Evolutionary conservation across 208 protist species (phyloP).

Genomic region (Acanthamoeba royreba): DNA sequence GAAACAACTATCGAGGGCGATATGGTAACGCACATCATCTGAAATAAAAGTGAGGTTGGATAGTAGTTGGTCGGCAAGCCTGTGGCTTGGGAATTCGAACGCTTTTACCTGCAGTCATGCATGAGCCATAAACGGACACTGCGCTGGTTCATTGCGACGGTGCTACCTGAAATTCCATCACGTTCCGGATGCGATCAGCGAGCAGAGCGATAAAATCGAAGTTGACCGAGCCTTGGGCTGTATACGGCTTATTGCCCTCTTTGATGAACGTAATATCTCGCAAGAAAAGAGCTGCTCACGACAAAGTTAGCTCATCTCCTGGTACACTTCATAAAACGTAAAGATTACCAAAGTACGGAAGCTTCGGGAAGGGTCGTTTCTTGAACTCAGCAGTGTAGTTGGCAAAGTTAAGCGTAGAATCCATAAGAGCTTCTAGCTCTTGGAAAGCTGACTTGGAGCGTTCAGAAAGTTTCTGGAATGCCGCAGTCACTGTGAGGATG

Average conservation of each 20-base stretch:
- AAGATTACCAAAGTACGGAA: constrained; percentile 39
- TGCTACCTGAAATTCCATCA: background rate
- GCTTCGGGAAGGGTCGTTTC: background rate
- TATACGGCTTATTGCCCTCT: constrained; percentile 7
- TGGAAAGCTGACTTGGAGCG: background rate
- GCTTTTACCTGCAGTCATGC: background rate
- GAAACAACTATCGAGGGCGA: background rate
- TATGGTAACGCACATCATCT: background rate
- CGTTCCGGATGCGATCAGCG: background rate
- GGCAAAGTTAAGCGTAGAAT: background rate
- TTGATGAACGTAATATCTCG: background rate
- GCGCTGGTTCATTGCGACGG: no score
- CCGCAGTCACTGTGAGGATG: background rate
- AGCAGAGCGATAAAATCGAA: background rate
- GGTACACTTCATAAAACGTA: no score
- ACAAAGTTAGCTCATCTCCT: no score
- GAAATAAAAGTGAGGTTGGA: background rate
- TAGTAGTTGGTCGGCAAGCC: background rate
- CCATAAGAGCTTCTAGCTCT: background rate
- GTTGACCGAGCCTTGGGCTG: background rate
- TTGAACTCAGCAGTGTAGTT: background rate
- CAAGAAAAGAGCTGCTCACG: background rate
- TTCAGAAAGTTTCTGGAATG: background rate
- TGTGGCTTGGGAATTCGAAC: background rate
- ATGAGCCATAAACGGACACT: no score